Evolutionary conservation across 768 basidiomycete genomes (phyloP), one percentile per base, ranked within the genome.

Genomic region (Tulasnella sp.): DNA sequence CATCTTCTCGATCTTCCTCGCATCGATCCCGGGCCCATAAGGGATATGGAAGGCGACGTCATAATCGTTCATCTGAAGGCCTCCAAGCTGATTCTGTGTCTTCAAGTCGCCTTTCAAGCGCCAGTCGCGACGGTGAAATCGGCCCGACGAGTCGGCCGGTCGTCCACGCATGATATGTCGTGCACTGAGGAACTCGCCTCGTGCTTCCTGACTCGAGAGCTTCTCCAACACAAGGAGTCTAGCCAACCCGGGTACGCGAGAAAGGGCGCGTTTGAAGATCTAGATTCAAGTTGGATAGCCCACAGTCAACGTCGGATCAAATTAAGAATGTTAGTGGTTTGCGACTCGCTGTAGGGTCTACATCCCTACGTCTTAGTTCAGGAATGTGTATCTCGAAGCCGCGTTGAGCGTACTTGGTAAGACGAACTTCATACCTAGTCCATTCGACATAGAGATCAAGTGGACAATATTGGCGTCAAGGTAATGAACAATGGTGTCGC

Each of bases 151-250:
- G 61, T 12, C 63, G 45, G 70, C 67, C 1, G 79, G 78, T 1
- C 80, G 73, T 8, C 77, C 77, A 21, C 81, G 76, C 3, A 83
- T 71, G 8, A 63, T 65, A n/a, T 80, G 74, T 7, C 81, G 74
- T 7, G 70, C 71, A 19, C 72, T 66, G 17, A 81, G 66, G 69
- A 79, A 83, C 4, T 68, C 62, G 41, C 71, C 70, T 31, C 81
- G 76, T 51, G 71, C 67, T 22, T 74, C 68, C 0, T 75, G 68
- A 55, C 74, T 70, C 4, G 70, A 69, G n/a, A 83, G 72, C 61
- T 78, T 80, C 64, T 83, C 82, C 7, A 84, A 70, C 0, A 82
- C 81, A 15, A 84, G 72, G 3, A 83, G 76, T 2, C 82, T 76
- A 12, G 80, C 82, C 4, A 83, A 73, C 15, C 82, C 82, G 65